phyloP scores from a whole-genome alignment of 75 land plant genomes.

The Adiantum capillusveneris region DNA sequence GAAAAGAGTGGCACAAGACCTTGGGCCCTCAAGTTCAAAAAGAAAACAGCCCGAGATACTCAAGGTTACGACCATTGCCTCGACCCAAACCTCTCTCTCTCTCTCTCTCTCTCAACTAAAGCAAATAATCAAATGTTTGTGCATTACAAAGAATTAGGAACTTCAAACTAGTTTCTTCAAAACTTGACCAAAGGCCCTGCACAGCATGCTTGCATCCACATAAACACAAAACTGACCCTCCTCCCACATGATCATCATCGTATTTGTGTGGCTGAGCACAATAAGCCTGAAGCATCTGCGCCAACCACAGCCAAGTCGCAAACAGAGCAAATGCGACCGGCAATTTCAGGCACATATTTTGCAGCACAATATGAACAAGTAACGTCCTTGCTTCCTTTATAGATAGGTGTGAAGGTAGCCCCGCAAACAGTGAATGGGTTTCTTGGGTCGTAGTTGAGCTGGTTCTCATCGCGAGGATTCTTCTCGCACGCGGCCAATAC shows the following conservation, averaged over 20 bases:
- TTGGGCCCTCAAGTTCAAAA: too few relatives aligned
- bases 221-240: not conserved
- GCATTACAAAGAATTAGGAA: too few relatives aligned
- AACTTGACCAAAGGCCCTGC: not conserved
- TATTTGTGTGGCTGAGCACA: slow-evolving; percentile 49
- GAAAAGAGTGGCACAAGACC: too few relatives aligned
- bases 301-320: slow-evolving; percentile 53
- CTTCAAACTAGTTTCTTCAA: too few relatives aligned
- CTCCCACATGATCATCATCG: slow-evolving; percentile 17
- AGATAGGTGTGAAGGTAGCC: slow-evolving; percentile 49
- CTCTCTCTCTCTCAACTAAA: too few relatives aligned
- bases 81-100: too few relatives aligned
- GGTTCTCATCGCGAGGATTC: slow-evolving; percentile 37
- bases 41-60: too few relatives aligned
- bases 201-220: not conserved
- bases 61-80: too few relatives aligned
- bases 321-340: slow-evolving; percentile 34
- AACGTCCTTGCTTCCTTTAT: slow-evolving; percentile 47
- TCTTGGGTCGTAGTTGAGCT: slow-evolving; percentile 58
- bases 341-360: slow-evolving; percentile 32
- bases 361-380: slow-evolving; percentile 49
- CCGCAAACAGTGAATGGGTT: slow-evolving; percentile 65
- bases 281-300: slow-evolving; percentile 53
- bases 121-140: too few relatives aligned
- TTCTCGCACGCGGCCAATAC: slow-evolving; percentile 49